Conservation (phyloP, 2,329 filamentous ascomycete species). For the Zasmidium cellare region DNA sequence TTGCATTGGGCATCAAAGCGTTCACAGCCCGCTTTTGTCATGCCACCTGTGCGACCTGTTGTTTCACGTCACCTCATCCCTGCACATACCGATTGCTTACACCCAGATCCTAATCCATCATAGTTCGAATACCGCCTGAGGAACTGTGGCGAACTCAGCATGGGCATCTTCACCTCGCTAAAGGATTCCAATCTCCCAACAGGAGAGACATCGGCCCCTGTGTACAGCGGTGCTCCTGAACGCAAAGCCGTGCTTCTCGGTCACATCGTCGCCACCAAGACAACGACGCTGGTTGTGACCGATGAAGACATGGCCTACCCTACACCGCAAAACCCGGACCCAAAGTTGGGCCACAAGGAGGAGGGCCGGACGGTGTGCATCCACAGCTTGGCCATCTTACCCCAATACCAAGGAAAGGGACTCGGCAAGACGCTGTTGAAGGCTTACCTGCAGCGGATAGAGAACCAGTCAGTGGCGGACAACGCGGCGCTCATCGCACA, state of each 20-base stretch:
- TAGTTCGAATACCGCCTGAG: slow-evolving; percentile 77
- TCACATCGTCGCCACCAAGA: slow-evolving; percentile 76
- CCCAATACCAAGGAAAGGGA: slow-evolving; percentile 71
- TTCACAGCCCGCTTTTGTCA: slow-evolving; percentile 8
- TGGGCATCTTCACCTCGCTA: slow-evolving; percentile 76
- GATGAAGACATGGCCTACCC: slow-evolving; percentile 78
- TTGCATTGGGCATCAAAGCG: slow-evolving; percentile 15
- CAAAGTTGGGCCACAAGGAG: slow-evolving; percentile 68
- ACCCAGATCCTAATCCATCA: slow-evolving; percentile 11
- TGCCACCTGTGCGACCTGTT: slow-evolving; percentile 16
- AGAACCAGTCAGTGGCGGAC: slow-evolving; percentile 67
- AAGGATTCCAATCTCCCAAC: slow-evolving; percentile 58
- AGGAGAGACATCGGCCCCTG: slow-evolving; percentile 53
- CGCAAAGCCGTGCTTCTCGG: slow-evolving; percentile 69
- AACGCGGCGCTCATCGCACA: slow-evolving; percentile 75
- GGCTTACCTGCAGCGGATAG: slow-evolving; percentile 75
- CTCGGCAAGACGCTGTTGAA: slow-evolving; percentile 73
- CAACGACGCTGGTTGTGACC: slow-evolving; percentile 61
- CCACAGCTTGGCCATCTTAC: slow-evolving; percentile 79
- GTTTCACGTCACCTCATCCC: slow-evolving; percentile 18
- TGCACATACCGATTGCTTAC: slow-evolving; percentile 17
- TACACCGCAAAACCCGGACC: slow-evolving; percentile 38
- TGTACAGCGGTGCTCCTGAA: slow-evolving; percentile 60
- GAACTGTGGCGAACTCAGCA: slow-evolving; percentile 71
- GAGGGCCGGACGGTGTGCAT: slow-evolving; percentile 73